Evolutionary conservation across 352 stramenopile genomes (phyloP).

Genomic region (Peronospora belbahrii): DNA sequence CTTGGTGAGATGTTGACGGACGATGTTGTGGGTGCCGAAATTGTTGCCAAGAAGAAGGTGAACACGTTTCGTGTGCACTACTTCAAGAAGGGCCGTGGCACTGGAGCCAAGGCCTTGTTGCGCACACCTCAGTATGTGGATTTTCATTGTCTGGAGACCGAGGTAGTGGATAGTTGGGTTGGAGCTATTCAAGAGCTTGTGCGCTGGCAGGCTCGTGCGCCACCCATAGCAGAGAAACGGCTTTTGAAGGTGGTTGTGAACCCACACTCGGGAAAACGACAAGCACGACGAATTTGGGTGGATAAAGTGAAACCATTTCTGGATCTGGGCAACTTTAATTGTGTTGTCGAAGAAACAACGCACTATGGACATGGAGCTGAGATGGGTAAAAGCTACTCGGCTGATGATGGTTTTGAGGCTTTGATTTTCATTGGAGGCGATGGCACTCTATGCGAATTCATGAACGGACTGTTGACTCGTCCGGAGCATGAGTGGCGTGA

Average conservation of each 20-base stretch:
- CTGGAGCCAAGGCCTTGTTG: slow-evolving; percentile 47
- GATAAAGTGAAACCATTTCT: slow-evolving; percentile 74
- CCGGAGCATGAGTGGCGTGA: slow-evolving; percentile 76
- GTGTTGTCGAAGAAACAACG: slow-evolving; percentile 66
- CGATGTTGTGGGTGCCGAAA: slow-evolving; percentile 64
- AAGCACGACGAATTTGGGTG: slow-evolving; percentile 56
- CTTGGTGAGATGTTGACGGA: slow-evolving; percentile 54
- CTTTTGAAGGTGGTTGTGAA: slow-evolving; percentile 79
- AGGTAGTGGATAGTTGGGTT: slow-evolving; percentile 49
- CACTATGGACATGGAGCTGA: slow-evolving; percentile 64
- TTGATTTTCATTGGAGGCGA: slow-evolving; percentile 75
- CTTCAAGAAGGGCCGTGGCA: slow-evolving; percentile 59
- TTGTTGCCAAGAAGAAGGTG: slow-evolving; percentile 28
- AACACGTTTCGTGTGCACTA: slow-evolving; percentile 61
- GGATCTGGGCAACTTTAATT: slow-evolving; percentile 68
- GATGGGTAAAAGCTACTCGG: slow-evolving; percentile 66
- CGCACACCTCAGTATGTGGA: slow-evolving; percentile 43
- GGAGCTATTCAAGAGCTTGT: slow-evolving; percentile 70
- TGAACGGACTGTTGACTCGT: slow-evolving; percentile 66
- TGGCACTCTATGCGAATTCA: slow-evolving; percentile 74
- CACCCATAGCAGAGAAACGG: slow-evolving; percentile 58
- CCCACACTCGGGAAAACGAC: slow-evolving; percentile 65
- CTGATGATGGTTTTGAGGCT: slow-evolving; percentile 69
- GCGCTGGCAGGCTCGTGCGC: slow-evolving; percentile 68
- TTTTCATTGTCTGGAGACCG: slow-evolving; percentile 36